Base-by-base conservation (phyloP, 805 yeast genomes). In the Grigorovia humatica region DNA sequence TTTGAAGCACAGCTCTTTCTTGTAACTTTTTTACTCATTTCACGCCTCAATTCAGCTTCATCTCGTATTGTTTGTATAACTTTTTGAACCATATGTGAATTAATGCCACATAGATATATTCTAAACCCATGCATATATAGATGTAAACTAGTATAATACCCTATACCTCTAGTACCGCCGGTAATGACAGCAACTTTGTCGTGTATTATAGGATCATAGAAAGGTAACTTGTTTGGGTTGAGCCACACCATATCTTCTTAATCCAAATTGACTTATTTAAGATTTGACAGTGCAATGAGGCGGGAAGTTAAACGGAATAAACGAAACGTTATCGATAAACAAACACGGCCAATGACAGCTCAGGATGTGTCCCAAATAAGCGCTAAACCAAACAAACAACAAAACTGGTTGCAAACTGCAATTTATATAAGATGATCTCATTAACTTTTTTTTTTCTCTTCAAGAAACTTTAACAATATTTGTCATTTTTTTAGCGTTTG, bases 91-190 rank as follows among this genome's bases (percentile, higher is more conserved):
- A 84, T 72, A 13, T 74, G 68, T 45, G 70, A 71, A 56, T 78
- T 80, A 56, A 95, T 70, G 4, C 95, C 91, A 2, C 85, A 88
- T 41, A 88, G 71, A 62, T 87, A 88, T 2, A 88, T 82, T 9
- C 74, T 71, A 62, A 77, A 85, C 0, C 96, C 96, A 65, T 87
- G 96, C 48, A 85, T 70, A 60, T 83, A 86, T 6, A 88, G 73
- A 60, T 86, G 90, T 23, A 86, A 70, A 9, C 81, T 87, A 0
- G 90, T 82, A 63, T 74, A 84, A 73, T 78, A 87, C 11, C 96
- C 96, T 18, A 85, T 78, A 0, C 95, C 96, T 51, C 84, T 77
- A 59, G 82, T 85, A 6, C 93, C 95, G 1, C 95, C 95, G 0
- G 93, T 83, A 32, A 88, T 80, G 7, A 88, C 69, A 2, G 87